Percentiles rank a stretch among this genome's conserved stretches.
phyloP scores from a whole-genome alignment of 1,139 yeast species.

The Schwanniomyces etchellsii region DNA sequence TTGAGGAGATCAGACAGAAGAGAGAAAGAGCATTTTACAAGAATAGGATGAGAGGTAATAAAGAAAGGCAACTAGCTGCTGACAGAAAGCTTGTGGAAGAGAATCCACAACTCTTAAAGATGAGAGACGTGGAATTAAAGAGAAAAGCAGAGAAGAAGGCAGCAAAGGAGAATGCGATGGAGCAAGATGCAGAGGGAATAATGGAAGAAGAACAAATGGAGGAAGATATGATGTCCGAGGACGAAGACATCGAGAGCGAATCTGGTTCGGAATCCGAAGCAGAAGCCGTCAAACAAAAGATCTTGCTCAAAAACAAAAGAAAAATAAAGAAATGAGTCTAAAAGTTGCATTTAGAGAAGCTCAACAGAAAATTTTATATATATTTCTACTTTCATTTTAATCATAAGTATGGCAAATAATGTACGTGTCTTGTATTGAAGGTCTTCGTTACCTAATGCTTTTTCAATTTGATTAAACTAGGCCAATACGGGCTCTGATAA shows the following conservation, averaged over 20 bases:
- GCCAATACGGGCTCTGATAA: constrained; percentile 28
- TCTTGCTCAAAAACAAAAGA: constrained; percentile 72
- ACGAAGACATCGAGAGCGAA: constrained; percentile 41
- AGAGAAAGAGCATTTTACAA: constrained; percentile 98
- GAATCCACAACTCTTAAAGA: constrained; percentile 82
- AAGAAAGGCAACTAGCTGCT: constrained; percentile 75
- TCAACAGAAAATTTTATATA: constrained; percentile 3
- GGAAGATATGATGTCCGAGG: constrained; percentile 27
- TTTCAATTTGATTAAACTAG: constrained; percentile 9
- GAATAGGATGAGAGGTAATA: constrained; percentile 98
- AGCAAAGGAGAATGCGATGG: constrained; percentile 50
- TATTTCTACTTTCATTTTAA: constrained; percentile 1
- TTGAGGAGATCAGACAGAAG: constrained; percentile 92
- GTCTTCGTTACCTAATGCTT: background rate
- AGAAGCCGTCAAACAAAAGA: constrained; percentile 58
- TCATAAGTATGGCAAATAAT: constrained; percentile 1
- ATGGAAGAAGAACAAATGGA: constrained; percentile 38
- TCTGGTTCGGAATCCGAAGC: constrained; percentile 27
- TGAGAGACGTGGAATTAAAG: constrained; percentile 89
- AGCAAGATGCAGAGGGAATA: constrained; percentile 35
- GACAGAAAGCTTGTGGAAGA: constrained; percentile 86
- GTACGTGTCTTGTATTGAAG: background rate
- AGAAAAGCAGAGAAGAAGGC: constrained; percentile 70
- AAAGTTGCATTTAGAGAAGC: constrained; percentile 5
- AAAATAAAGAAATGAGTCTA: constrained; percentile 26